These are phyloP conservation scores for Rhododendron griersonianum DNA, from an alignment of 148 eudicot genomes.

Conservation along the genomic window DNA sequence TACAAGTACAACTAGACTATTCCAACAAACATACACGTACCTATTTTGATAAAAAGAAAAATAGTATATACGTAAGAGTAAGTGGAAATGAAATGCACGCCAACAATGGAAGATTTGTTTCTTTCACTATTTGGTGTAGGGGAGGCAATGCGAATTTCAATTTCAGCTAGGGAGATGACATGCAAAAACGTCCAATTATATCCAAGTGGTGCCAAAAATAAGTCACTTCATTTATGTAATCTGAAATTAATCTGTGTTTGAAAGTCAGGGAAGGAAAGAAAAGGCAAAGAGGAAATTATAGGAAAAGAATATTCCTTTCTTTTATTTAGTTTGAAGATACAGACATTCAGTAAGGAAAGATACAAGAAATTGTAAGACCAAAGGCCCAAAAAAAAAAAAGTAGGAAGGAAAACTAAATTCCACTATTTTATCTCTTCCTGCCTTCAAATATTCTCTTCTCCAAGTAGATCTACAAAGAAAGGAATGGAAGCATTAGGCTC, in stretches of 20 bases:
- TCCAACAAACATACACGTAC: background rate
- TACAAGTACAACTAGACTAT: background rate
- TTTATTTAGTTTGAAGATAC: no score
- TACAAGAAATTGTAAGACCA: background rate
- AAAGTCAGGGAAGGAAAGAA: background rate
- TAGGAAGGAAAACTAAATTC: background rate
- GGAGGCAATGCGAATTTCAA: background rate
- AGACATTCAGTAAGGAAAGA: no score
- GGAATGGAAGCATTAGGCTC: no score
- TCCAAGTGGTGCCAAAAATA: background rate
- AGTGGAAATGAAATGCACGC: background rate
- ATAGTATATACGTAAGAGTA: background rate
- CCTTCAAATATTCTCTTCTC: no score
- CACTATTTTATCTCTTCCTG: no score
- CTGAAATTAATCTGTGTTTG: background rate
- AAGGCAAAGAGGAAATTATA: background rate
- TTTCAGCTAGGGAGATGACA: background rate
- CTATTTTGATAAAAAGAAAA: no score
- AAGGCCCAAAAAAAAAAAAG: no score
- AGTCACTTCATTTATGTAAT: background rate
- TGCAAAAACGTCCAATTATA: no score
- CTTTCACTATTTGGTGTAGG: background rate
- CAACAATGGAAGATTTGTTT: background rate
- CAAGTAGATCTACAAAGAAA: no score
- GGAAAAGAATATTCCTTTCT: background rate